Conservation (phyloP, 768 basidiomycete genomes). For the Exsudoporus frostii region DNA sequence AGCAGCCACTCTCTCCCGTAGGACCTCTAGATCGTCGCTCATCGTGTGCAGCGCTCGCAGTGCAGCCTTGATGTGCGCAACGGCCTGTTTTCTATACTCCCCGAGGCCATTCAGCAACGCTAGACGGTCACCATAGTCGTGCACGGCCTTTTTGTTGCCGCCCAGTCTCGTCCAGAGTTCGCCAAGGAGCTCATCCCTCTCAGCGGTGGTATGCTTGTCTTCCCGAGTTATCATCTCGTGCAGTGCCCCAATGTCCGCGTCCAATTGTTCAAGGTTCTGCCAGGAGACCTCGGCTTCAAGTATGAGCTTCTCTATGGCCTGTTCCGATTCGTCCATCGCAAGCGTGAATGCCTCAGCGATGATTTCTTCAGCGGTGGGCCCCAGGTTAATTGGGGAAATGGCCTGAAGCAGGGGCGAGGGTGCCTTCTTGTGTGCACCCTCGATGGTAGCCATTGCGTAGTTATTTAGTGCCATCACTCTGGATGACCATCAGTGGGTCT, state of each 20-base stretch:
- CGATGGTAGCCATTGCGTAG: constrained; percentile 61
- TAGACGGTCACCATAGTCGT: constrained; percentile 50
- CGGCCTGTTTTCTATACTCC: constrained; percentile 57
- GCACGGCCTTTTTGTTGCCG: constrained; percentile 50
- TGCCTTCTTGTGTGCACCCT: constrained; percentile 29
- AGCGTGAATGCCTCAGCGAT: constrained; percentile 54
- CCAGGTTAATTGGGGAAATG: constrained; percentile 40
- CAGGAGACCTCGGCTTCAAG: constrained; percentile 64
- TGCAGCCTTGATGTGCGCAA: constrained; percentile 63
- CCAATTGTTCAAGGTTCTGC: constrained; percentile 56
- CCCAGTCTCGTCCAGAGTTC: constrained; percentile 71
- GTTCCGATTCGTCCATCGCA: constrained; percentile 59
- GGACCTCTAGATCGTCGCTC: constrained; percentile 73
- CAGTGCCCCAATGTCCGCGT: constrained; percentile 54
- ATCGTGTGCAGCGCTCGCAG: constrained; percentile 58
- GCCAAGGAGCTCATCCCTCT: constrained; percentile 54
- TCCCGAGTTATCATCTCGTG: constrained; percentile 63
- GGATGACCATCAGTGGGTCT: constrained; percentile 1
- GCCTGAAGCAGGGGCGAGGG: constrained; percentile 31
- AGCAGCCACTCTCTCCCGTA: constrained; percentile 67
- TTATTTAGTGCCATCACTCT: constrained; percentile 76
- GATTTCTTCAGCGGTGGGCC: constrained; percentile 39
- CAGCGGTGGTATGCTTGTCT: constrained; percentile 41
- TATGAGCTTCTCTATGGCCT: constrained; percentile 51
- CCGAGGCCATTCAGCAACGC: constrained; percentile 52